phyloP scores from a whole-genome alignment of 169 alveolate genomes.

The Cystoisospora suis region DNA sequence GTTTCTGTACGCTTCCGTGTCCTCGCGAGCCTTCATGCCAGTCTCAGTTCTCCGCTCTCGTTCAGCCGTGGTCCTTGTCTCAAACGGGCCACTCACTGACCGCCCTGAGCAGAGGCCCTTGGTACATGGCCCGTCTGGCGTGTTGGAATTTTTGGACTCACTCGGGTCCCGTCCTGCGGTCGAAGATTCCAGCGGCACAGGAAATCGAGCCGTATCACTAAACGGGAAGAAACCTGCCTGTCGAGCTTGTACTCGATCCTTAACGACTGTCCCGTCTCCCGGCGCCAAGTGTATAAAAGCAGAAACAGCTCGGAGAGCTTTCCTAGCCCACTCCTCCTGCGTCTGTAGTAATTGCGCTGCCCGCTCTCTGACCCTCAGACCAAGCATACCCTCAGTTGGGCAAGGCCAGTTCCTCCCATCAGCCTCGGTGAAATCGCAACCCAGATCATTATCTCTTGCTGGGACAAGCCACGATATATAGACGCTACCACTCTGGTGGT shows the following conservation, averaged over 20 bases:
- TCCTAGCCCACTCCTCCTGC: constrained; percentile 11
- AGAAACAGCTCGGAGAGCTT: background rate
- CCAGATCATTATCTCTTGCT: constrained; percentile 5
- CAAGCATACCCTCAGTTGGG: no score
- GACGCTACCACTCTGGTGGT: constrained; percentile 16
- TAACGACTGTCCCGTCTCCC: no score
- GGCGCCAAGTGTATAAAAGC: background rate
- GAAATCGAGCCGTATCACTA: no score
- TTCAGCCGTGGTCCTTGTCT: no score
- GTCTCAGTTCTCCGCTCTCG: no score
- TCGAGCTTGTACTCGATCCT: no score
- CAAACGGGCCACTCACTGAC: no score
- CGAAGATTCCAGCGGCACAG: background rate
- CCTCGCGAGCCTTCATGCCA: no score
- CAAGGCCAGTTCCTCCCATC: no score
- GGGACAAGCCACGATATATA: constrained; percentile 50
- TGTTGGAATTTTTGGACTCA: background rate
- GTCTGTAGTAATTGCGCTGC: background rate
- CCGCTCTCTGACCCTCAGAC: no score
- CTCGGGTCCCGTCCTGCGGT: background rate
- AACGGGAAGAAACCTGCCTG: no score
- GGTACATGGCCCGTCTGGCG: background rate
- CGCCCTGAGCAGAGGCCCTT: background rate
- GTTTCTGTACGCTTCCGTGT: background rate
- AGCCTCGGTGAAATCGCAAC: no score